phyloP scores from a whole-genome alignment of 208 protist species.

The Leishmania mexicana region DNA sequence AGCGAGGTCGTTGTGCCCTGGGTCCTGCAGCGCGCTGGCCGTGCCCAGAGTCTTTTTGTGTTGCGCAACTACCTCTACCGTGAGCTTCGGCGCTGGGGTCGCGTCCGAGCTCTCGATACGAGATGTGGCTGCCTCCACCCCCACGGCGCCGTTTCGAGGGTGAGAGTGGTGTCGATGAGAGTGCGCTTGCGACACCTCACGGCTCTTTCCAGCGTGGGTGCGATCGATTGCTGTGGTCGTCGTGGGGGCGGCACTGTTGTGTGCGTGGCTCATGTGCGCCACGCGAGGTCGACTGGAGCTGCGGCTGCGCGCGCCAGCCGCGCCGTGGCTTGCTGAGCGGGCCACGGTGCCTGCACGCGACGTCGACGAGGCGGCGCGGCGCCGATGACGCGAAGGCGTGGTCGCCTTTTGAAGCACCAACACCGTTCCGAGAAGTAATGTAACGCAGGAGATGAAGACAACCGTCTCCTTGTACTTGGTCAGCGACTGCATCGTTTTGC shows the following conservation, averaged over 20 bases:
- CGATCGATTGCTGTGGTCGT: background rate
- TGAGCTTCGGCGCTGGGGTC: constrained; percentile 16
- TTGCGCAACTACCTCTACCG: constrained; percentile 29
- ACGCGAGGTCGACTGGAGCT: constrained; percentile 20
- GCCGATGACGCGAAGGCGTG: constrained; percentile 40
- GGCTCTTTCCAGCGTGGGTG: constrained; percentile 5
- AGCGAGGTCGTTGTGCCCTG: background rate
- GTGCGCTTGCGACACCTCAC: constrained; percentile 20
- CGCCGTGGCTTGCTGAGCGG: constrained; percentile 12
- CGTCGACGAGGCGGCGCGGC: constrained; percentile 19
- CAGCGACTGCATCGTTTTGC: constrained; percentile 10
- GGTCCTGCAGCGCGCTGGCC: constrained; percentile 15
- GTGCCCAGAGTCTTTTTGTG: constrained; percentile 29
- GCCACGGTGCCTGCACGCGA: constrained; percentile 20
- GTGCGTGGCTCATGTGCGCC: background rate
- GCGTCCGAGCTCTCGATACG: background rate
- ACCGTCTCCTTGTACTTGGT: constrained; percentile 51
- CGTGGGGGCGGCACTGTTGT: background rate
- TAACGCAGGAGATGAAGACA: constrained; percentile 36
- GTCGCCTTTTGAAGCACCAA: constrained; percentile 58
- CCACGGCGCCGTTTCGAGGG: background rate
- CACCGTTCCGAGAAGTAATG: constrained; percentile 36
- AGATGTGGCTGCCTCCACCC: background rate
- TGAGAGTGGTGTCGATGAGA: constrained; percentile 19
- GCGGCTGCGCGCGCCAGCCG: constrained; percentile 19